These are phyloP conservation scores for Huntiella savannae DNA, from an alignment of 2,329 filamentous ascomycete species.

Conservation along the genomic window DNA sequence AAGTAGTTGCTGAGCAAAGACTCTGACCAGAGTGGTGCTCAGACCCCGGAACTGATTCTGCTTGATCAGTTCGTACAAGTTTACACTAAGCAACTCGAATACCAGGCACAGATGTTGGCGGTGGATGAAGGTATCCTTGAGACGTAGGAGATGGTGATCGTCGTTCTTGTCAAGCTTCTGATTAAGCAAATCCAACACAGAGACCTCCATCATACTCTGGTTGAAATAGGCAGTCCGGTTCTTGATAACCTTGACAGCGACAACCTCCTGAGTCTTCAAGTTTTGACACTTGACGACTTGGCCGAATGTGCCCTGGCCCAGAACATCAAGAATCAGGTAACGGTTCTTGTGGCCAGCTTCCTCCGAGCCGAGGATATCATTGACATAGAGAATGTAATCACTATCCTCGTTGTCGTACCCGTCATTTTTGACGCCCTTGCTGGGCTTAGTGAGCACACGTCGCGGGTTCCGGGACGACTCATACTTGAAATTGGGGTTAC, in stretches of 20 bases:
- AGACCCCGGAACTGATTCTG: conserved; percentile 97
- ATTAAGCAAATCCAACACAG: conserved; percentile 87
- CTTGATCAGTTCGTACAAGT: conserved; percentile 96
- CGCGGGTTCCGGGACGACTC: conserved; percentile 93
- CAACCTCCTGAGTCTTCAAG: conserved; percentile 91
- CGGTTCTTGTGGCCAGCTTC: conserved; percentile 97
- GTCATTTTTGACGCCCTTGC: conserved; percentile 96
- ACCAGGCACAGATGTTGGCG: conserved; percentile 90
- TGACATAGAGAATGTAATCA: conserved; percentile 97
- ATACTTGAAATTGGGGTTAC: conserved; percentile 96
- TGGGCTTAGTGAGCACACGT: conserved; percentile 89
- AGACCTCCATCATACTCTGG: conserved; percentile 99
- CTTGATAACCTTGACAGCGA: conserved; percentile 97
- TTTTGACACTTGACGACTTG: conserved; percentile 99
- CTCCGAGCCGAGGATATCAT: conserved; percentile 93
- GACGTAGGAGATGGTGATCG: conserved; percentile 80
- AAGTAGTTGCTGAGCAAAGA: conserved; percentile 90
- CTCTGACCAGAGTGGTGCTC: conserved; percentile 88
- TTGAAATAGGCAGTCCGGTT: conserved; percentile 99
- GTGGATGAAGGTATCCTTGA: conserved; percentile 98
- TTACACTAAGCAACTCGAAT: conserved; percentile 91
- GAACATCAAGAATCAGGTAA: conserved; percentile 88
- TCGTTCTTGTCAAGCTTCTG: conserved; percentile 99
- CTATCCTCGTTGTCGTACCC: conserved; percentile 98
- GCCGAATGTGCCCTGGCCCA: conserved; percentile 93